Percentiles rank a stretch among this genome's conserved stretches.
Conservation (phyloP, 495 filamentous ascomycete species). For the Cercophora scortea region DNA sequence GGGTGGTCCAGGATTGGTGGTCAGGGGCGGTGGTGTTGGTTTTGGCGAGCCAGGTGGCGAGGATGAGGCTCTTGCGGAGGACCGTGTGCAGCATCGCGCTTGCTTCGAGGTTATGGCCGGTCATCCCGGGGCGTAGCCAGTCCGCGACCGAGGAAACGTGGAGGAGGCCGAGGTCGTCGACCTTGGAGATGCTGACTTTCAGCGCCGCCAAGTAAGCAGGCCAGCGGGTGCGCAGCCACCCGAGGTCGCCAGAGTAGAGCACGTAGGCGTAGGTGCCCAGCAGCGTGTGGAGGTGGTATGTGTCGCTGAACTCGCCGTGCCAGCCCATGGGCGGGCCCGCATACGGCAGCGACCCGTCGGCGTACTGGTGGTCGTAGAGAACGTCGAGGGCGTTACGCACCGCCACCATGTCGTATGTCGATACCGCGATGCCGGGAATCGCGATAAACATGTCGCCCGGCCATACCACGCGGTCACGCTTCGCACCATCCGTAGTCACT, state of each 20-base stretch:
- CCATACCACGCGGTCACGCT: slow-evolving; percentile 51
- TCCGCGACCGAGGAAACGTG: slow-evolving; percentile 47
- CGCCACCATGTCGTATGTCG: slow-evolving; percentile 34
- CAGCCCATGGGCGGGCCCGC: slow-evolving; percentile 52
- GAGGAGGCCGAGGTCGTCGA: slow-evolving; percentile 40
- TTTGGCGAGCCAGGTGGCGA: slow-evolving; percentile 20
- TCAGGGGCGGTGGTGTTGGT: neutral
- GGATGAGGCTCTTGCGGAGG: slow-evolving; percentile 22
- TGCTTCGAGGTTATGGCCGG: slow-evolving; percentile 43
- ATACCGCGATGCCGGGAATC: slow-evolving; percentile 37
- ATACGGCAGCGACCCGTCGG: slow-evolving; percentile 46
- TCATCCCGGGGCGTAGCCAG: slow-evolving; percentile 46
- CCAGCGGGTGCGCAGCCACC: slow-evolving; percentile 45
- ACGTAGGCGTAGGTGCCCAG: slow-evolving; percentile 54
- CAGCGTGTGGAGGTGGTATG: slow-evolving; percentile 56
- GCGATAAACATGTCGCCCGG: slow-evolving; percentile 45
- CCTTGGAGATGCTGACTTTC: slow-evolving; percentile 43
- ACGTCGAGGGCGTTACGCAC: slow-evolving; percentile 39
- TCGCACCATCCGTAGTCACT: slow-evolving; percentile 48
- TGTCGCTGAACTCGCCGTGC: slow-evolving; percentile 45
- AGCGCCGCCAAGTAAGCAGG: slow-evolving; percentile 41
- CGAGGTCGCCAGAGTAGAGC: slow-evolving; percentile 48
- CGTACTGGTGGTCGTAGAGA: slow-evolving; percentile 36
- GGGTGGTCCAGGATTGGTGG: neutral
- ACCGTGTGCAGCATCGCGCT: slow-evolving; percentile 26